Evolutionary conservation across 2,329 filamentous ascomycete species (phyloP).

Genomic region (Acephala macrosclerotiorum): DNA sequence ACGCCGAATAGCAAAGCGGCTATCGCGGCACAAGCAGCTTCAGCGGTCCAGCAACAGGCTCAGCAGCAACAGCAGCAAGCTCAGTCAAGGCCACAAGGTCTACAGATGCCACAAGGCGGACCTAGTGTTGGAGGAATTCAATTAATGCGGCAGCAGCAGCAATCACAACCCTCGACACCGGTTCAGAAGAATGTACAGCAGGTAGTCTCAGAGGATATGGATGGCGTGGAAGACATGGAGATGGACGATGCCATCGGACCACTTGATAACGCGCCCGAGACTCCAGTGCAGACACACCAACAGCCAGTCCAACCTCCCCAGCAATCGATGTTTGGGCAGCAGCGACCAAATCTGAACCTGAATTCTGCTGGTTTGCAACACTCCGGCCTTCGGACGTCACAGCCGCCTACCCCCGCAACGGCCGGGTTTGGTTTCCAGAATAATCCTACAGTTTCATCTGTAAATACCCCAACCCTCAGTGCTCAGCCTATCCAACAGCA

Average conservation of each 20-base stretch:
- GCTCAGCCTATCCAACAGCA: slow-evolving; percentile 71
- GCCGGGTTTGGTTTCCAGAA: slow-evolving; percentile 83
- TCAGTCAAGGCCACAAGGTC: slow-evolving; percentile 34
- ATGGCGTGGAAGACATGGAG: slow-evolving; percentile 93
- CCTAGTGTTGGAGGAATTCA: slow-evolving; percentile 43
- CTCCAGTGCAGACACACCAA: slow-evolving; percentile 49
- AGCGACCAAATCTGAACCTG: slow-evolving; percentile 78
- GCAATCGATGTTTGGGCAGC: slow-evolving; percentile 69
- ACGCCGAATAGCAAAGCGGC: slow-evolving; percentile 56
- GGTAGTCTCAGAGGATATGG: slow-evolving; percentile 67
- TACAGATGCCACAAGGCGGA: slow-evolving; percentile 41
- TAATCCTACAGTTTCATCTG: slow-evolving; percentile 95
- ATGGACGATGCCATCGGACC: slow-evolving; percentile 83
- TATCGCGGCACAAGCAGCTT: slow-evolving; percentile 41
- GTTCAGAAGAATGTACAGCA: slow-evolving; percentile 39
- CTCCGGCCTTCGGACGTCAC: slow-evolving; percentile 83
- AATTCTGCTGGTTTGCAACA: slow-evolving; percentile 74
- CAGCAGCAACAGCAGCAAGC: slow-evolving; percentile 45
- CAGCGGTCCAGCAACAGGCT: slow-evolving; percentile 56
- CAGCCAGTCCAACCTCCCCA: slow-evolving; percentile 74
- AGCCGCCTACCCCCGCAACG: slow-evolving; percentile 83
- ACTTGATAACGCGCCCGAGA: slow-evolving; percentile 67
- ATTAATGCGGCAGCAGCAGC: slow-evolving; percentile 44
- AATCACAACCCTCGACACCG: slow-evolving; percentile 44
- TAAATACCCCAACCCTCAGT: slow-evolving; percentile 91